Conservation (phyloP, 2,329 filamentous ascomycete species). For the Botrytis aclada region DNA sequence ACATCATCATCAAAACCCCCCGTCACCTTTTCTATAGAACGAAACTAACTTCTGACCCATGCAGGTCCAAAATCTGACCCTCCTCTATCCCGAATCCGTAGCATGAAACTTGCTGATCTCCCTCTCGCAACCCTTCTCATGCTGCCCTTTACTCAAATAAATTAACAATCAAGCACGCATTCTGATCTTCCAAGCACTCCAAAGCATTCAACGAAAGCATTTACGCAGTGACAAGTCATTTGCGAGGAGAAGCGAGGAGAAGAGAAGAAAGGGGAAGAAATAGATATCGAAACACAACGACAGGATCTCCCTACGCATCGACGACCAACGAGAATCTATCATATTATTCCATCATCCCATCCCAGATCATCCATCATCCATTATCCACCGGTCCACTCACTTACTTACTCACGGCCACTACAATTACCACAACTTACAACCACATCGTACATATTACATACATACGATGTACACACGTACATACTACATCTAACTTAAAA, state of each 20-base stretch:
- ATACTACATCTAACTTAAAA: neutral
- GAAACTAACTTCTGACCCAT: neutral
- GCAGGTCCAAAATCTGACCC: neutral
- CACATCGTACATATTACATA: neutral
- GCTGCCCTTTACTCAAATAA: neutral
- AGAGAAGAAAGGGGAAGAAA: neutral
- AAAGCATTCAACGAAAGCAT: neutral
- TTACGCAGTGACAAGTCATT: neutral
- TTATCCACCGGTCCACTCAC: neutral
- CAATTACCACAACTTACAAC: neutral
- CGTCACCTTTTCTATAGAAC: no score
- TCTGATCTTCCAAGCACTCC: neutral
- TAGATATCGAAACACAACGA: neutral
- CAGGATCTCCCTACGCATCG: neutral
- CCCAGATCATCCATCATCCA: neutral
- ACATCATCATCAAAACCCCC: neutral
- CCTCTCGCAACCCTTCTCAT: neutral
- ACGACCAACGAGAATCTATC: neutral
- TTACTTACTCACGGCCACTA: neutral
- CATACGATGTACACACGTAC: neutral
- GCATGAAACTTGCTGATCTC: neutral
- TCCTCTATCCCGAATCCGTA: neutral
- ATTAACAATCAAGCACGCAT: neutral
- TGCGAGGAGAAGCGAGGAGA: neutral
- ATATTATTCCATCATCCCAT: neutral